Evolutionary conservation across 768 basidiomycete species (phyloP), one percentile per base, ranked within the genome.

Genomic region (Gymnopilus dilepis): DNA sequence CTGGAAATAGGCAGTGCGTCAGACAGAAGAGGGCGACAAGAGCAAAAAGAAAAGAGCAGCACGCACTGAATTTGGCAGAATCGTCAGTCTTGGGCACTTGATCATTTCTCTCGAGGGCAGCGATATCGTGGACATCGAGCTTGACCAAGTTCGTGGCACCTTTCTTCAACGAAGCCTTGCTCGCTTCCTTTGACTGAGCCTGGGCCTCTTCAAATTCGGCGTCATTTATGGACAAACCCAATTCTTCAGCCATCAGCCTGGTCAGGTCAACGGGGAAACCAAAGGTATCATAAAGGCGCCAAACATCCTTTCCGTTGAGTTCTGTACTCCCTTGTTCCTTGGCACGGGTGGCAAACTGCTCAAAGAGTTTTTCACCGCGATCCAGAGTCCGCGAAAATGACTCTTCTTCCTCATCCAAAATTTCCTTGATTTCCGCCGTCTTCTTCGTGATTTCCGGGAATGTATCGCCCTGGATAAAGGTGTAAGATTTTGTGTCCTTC

Each of bases 211-310:
- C 94, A 68, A 98, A 97, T 67, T 96, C 95, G 50, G 81, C 80
- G 65, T 96, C 89, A 70, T 98, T 95, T 69, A 99, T 85, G 6
- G 79, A 81, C 43, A 99, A 79, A 2, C 89, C 90, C 28, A 94
- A 79, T 71, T 99, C 97, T 73, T 96, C 93, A 4, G 97, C 97
- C 97, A 99, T 99, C 60, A 99, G 82, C 52, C 91, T 88, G 1
- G 97, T 99, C 52, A 99, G 78, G 72, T 99, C 97, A 41, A 94
- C 95, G 0, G 97, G 97, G 80, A 99, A 99, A 53, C 97, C 97
- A 72, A 92, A 99, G 1, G 97, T 99, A 73, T 99, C 97, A 73
- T 99, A 99, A 53, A 99, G 76, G 26, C 93, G 85, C 97, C 97
- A 99, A 34, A 98, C 94, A 70, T 99, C 97, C 67, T 89, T 91